Evolutionary conservation across 768 basidiomycete species (phyloP).

Genomic region (Auriscalpium vulgare): DNA sequence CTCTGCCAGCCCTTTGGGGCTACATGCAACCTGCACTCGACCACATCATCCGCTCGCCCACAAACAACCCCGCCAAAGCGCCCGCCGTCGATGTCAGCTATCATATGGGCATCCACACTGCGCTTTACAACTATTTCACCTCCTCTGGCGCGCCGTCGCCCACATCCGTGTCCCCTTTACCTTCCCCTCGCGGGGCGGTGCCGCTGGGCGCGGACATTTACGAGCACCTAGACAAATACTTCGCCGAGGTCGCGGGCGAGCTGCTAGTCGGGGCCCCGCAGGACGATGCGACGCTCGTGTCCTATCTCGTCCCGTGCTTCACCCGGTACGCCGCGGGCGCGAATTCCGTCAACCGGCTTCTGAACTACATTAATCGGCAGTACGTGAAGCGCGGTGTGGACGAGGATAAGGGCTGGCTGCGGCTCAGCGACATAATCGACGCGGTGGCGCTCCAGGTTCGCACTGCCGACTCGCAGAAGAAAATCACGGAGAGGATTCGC

Average conservation of each 20-base stretch:
- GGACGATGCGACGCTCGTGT: conserved; percentile 58
- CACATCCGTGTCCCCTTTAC: conserved; percentile 7
- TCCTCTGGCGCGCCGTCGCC: conserved; percentile 4
- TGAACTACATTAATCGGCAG: conserved; percentile 66
- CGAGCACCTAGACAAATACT: conserved; percentile 66
- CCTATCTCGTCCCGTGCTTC: conserved; percentile 67
- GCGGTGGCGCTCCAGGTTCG: conserved; percentile 45
- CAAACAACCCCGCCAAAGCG: conserved; percentile 50
- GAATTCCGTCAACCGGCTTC: conserved; percentile 59
- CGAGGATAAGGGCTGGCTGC: conserved; percentile 74
- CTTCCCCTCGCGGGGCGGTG: conserved; percentile 16
- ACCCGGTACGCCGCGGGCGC: conserved; percentile 62
- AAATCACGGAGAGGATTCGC: conserved; percentile 47
- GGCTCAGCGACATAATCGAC: conserved; percentile 56
- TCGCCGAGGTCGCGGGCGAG: conserved; percentile 51
- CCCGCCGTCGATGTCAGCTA: conserved; percentile 65
- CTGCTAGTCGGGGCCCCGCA: conserved; percentile 53
- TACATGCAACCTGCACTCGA: conserved; percentile 70
- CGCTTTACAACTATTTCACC: conserved; percentile 74
- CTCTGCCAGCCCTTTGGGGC: conserved; percentile 64
- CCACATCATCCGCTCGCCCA: conserved; percentile 67
- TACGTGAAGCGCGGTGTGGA: conserved; percentile 72
- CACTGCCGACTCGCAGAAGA: conserved; percentile 49
- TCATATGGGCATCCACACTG: conserved; percentile 73
- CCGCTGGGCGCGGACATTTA: conserved; percentile 49